Evolutionary conservation across 1,139 yeast genomes (phyloP).

Genomic region (Yamadazyma sp.): DNA sequence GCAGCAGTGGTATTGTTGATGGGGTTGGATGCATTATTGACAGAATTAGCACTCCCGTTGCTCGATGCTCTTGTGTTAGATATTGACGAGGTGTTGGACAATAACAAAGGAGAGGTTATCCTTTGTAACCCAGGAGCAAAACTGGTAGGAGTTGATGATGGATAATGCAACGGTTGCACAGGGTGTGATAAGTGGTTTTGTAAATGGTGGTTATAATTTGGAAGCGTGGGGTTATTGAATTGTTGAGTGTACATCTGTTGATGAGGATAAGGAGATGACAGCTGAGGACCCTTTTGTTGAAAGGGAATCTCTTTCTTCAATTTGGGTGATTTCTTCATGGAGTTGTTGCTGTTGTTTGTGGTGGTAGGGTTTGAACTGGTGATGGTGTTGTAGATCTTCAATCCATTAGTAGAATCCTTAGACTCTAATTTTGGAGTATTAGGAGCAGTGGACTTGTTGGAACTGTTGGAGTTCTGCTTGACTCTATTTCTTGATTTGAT

Average conservation of each 20-base stretch:
- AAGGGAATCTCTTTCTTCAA: slow-evolving; percentile 15
- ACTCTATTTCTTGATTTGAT: slow-evolving; percentile 87
- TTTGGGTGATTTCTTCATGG: slow-evolving; percentile 34
- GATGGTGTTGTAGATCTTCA: slow-evolving; percentile 5
- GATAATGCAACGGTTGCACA: slow-evolving; percentile 61
- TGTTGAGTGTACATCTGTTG: slow-evolving; percentile 10
- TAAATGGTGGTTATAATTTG: slow-evolving; percentile 14
- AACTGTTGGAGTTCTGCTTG: slow-evolving; percentile 34
- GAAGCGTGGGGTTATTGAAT: slow-evolving; percentile 12
- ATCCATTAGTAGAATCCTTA: slow-evolving; percentile 23
- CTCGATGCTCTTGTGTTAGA: slow-evolving; percentile 34
- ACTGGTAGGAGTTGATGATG: slow-evolving; percentile 68
- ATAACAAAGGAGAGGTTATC: slow-evolving; percentile 63
- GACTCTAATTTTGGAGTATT: slow-evolving; percentile 48
- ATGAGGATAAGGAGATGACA: background rate
- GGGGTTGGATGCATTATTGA: slow-evolving; percentile 4
- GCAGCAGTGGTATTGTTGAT: slow-evolving; percentile 10
- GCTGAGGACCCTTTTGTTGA: background rate
- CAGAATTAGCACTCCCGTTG: slow-evolving; percentile 6
- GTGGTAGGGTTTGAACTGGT: slow-evolving; percentile 8
- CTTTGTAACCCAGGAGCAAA: slow-evolving; percentile 64
- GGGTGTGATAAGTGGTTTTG: slow-evolving; percentile 25
- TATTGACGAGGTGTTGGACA: slow-evolving; percentile 45
- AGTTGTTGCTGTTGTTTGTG: slow-evolving; percentile 4
- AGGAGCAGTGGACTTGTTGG: slow-evolving; percentile 34